These are phyloP conservation scores for Cerrena zonata DNA, from an alignment of 1,284 basidiomycete genomes.

Conservation along the genomic window DNA sequence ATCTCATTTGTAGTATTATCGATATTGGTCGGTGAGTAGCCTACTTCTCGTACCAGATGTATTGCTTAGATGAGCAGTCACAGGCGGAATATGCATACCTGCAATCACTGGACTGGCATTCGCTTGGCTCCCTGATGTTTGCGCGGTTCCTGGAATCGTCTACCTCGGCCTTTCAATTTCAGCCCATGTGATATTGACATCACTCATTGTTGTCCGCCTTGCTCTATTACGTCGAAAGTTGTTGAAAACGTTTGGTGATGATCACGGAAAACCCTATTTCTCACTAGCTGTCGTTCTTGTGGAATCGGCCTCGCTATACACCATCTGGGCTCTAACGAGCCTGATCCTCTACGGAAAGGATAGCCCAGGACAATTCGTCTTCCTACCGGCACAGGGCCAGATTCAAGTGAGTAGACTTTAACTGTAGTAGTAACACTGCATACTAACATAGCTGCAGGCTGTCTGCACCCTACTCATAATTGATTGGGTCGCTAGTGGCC, in stretches of 20 bases:
- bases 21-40: conserved; percentile 16
- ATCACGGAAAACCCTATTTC: conserved; percentile 13
- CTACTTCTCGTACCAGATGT: background rate
- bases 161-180: conserved; percentile 28
- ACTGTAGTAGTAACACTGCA: background rate
- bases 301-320: conserved; percentile 28
- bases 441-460: conserved; percentile 15
- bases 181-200: conserved; percentile 26
- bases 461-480: conserved; percentile 30
- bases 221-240: conserved; percentile 10
- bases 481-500: conserved; percentile 36
- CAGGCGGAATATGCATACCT: conserved; percentile 21
- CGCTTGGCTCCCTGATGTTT: conserved; percentile 6
- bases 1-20: conserved; percentile 4
- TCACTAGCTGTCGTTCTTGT: conserved; percentile 22
- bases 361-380: conserved; percentile 27
- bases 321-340: conserved; percentile 24
- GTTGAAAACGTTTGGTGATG: background rate
- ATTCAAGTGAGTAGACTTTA: conserved; percentile 27
- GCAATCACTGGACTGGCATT: conserved; percentile 18
- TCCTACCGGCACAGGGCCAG: conserved; percentile 33
- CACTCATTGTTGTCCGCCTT: conserved; percentile 23
- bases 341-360: conserved; percentile 26
- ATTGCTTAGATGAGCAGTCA: conserved; percentile 16
- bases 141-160: conserved; percentile 18